Evolutionary conservation across 2,329 filamentous ascomycete species (phyloP), one percentile per base, ranked within the genome.

Genomic region (Penicillium palitans): DNA sequence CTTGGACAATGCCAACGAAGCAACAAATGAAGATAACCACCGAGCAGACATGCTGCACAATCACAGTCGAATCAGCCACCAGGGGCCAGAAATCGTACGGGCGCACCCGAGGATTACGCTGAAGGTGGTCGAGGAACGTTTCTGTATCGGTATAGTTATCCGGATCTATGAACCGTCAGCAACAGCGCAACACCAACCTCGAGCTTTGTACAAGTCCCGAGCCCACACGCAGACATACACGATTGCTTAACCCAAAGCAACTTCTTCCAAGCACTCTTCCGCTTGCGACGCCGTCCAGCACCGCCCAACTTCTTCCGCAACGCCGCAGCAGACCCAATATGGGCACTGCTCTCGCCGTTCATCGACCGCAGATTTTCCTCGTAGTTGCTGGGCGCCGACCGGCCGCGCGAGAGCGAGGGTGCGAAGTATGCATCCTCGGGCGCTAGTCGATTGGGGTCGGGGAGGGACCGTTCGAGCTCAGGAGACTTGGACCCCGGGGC

Each of bases 11-110:
- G 53, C 87, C 91, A 17, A 93, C 87, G 72, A 99, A 99, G 76
- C 90, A 96, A 64, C 93, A 93, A 61, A 96, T 85, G 72, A 98
- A 99, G 57, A 99, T 93, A 54, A 90, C 90, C 60, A 98, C 93
- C 8, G 91, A 96, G 74, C 91, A 96, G 49, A 98, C 90, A 74
- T 99, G 95, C 75, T 99, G 95, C 19, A 98, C 90, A 66, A 99
- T 97, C 59, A 98, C 91, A 3, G 93, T 97, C 15, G 91, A 93
- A 74, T 98, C 93, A 57, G 91, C 90, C 51, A 98, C 92, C 35
- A 99, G 83, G 9, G 93, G 91, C 93, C 95, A 99, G 76, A 99
- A 99, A 71, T 98, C 93, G 75, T 99, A 99, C 0, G 93, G 93
- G 65, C 95, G 89, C 52, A 98, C 84, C 41, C 93, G 88, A 5